These are phyloP conservation scores for Linum lewisii DNA, from an alignment of 345 rosid genomes.

Conservation along the genomic window DNA sequence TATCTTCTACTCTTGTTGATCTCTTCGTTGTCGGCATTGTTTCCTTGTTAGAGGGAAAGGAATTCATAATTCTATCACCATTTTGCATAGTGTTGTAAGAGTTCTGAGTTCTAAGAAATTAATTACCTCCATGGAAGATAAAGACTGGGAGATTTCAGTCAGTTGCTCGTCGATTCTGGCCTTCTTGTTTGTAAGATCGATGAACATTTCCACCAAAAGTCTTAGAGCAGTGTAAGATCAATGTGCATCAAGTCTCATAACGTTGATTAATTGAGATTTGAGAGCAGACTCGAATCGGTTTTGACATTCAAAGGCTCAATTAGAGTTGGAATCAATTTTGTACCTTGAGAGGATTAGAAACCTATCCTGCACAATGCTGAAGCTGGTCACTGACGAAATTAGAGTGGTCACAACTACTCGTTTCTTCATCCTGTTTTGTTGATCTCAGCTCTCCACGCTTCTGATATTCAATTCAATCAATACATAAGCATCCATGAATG, in stretches of 20 bases:
- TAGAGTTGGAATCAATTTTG: constrained; percentile 37
- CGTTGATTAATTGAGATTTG: too few species aligned
- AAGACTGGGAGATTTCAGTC: constrained; percentile 32
- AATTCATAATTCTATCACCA: too few species aligned
- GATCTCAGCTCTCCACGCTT: constrained; percentile 29
- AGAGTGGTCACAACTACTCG: constrained; percentile 27
- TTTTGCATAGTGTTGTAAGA: too few species aligned
- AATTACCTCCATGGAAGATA: constrained; percentile 53
- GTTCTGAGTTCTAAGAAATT: too few species aligned
- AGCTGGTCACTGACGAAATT: constrained; percentile 28
- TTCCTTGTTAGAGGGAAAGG: too few species aligned
- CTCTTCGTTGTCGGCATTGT: too few species aligned
- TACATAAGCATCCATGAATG: constrained; percentile 5
- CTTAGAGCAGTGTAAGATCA: constrained; percentile 1
- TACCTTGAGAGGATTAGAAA: too few species aligned
- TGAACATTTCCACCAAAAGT: constrained; percentile 40
- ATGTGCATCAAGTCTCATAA: too few species aligned
- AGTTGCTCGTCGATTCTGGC: constrained; percentile 47
- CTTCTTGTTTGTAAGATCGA: constrained; percentile 48
- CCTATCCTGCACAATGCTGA: constrained; percentile 29
- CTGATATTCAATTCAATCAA: constrained; percentile 20
- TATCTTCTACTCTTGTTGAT: too few species aligned
- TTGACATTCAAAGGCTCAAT: too few species aligned
- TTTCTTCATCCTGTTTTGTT: constrained; percentile 46
- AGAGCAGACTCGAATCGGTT: too few species aligned